A percentile compares a stretch with the other conserved stretches of the same genome.
Evolutionary conservation across 345 rosid species (phyloP).

Genomic region (Erysimum cheiranthoides): DNA sequence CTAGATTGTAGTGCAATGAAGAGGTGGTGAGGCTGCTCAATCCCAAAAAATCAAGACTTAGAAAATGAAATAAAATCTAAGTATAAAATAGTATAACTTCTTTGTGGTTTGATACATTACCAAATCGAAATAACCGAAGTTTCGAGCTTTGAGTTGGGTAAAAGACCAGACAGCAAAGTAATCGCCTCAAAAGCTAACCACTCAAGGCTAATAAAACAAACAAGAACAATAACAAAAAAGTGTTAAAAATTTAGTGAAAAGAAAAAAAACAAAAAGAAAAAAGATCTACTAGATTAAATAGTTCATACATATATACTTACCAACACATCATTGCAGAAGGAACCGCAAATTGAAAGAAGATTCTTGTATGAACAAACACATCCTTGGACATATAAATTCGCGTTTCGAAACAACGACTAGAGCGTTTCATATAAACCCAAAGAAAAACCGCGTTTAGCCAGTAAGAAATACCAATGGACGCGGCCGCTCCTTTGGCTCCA

Average conservation of each 20-base stretch:
- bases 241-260: neutral
- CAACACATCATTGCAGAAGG: conserved; percentile 51
- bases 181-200: conserved; percentile 73
- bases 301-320: conserved; percentile 11
- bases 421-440: conserved; percentile 46
- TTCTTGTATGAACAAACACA: conserved; percentile 38
- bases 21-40: conserved; percentile 46
- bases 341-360: conserved; percentile 43
- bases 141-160: conserved; percentile 64
- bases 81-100: neutral
- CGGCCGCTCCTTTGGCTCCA: conserved; percentile 46
- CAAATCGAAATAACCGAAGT: conserved; percentile 66
- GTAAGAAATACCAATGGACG: conserved; percentile 34
- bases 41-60: conserved; percentile 3
- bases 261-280: neutral
- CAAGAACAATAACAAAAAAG: neutral
- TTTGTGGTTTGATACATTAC: conserved; percentile 38
- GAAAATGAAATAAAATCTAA: neutral
- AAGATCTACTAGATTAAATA: too few species aligned
- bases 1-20: conserved; percentile 42
- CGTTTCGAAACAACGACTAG: conserved; percentile 27
- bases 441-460: conserved; percentile 43
- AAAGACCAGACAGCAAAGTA: conserved; percentile 62
- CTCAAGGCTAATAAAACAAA: conserved; percentile 53
- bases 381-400: conserved; percentile 31